Conservation (phyloP, 148 eudicot species). For the Chenopodium album region DNA sequence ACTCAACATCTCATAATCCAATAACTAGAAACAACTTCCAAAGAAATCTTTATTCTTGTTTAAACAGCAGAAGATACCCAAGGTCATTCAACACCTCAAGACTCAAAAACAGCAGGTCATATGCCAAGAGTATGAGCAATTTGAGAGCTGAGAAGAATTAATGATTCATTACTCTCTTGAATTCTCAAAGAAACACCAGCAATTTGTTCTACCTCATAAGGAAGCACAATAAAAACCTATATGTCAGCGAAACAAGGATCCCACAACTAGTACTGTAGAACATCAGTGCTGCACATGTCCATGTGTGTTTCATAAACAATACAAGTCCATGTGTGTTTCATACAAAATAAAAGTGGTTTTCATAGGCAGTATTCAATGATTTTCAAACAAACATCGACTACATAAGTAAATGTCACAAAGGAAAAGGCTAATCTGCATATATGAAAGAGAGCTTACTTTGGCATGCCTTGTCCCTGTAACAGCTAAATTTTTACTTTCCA, state of each 20-base stretch:
- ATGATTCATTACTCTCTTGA: neutral
- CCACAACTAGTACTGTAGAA: neutral
- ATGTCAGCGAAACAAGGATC: neutral
- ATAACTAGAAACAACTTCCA: neutral
- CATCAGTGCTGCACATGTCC: neutral
- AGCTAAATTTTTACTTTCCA: conserved; percentile 43
- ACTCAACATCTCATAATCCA: neutral
- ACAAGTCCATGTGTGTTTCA: neutral
- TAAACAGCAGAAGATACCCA: neutral
- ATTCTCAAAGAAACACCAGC: neutral
- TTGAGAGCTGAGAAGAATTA: neutral
- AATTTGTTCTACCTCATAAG: neutral
- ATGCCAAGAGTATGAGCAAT: neutral
- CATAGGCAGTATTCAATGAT: neutral
- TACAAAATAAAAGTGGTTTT: neutral
- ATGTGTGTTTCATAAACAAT: no score
- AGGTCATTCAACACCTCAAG: neutral
- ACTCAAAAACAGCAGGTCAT: neutral
- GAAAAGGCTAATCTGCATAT: neutral
- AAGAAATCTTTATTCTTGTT: neutral
- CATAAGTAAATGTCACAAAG: neutral
- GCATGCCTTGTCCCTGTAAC: conserved; percentile 45
- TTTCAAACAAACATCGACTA: neutral
- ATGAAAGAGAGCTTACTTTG: conserved; percentile 51
- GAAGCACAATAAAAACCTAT: neutral